Evolutionary conservation across 2,329 filamentous ascomycete species (phyloP).

Genomic region (Didymella glomerata): DNA sequence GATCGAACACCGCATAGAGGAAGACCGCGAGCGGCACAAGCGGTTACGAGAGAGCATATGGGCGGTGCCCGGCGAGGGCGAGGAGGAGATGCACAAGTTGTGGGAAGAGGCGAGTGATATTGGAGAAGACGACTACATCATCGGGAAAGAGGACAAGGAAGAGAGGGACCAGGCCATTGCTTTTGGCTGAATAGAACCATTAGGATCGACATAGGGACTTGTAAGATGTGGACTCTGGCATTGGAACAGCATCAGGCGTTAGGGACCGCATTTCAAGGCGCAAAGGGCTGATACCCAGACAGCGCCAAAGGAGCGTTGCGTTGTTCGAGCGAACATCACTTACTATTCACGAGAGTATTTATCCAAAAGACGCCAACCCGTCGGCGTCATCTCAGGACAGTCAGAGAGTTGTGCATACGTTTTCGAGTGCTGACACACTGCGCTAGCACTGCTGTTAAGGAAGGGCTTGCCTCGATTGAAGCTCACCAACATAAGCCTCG

Average conservation of each 20-base stretch:
- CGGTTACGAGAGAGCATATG: slow-evolving; percentile 89
- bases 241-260: slow-evolving; percentile 6
- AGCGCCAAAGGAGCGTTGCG: neutral
- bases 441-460: neutral
- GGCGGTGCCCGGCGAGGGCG: slow-evolving; percentile 74
- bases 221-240: neutral
- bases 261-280: slow-evolving; percentile 7
- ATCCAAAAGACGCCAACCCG: too few species aligned
- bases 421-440: too few species aligned
- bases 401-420: too few species aligned
- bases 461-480: neutral
- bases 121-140: slow-evolving; percentile 83
- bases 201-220: neutral
- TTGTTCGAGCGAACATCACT: neutral
- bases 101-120: slow-evolving; percentile 90
- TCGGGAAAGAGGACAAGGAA: slow-evolving; percentile 76
- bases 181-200: slow-evolving; percentile 35
- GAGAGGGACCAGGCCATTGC: slow-evolving; percentile 61
- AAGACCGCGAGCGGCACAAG: slow-evolving; percentile 95
- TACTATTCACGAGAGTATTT: too few species aligned
- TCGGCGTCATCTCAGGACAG: too few species aligned
- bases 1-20: slow-evolving; percentile 95
- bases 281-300: slow-evolving; percentile 44
- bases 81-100: slow-evolving; percentile 76
- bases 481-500: neutral